Base-by-base conservation (phyloP, 2,329 filamentous ascomycete genomes). In the Fusarium devonianum region DNA sequence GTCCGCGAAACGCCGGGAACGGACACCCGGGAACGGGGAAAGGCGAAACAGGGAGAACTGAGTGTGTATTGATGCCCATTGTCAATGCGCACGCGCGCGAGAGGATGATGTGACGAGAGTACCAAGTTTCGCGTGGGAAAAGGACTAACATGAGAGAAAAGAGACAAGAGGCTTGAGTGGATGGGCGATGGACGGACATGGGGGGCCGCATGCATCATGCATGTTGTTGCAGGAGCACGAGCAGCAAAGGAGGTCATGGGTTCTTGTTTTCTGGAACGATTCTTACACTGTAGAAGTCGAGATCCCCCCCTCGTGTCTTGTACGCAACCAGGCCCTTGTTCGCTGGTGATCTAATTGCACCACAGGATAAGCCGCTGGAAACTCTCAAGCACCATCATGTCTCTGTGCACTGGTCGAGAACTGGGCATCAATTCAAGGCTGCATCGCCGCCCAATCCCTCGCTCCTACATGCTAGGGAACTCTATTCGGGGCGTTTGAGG, bases 351-450 rank as follows among this genome's bases (percentile, higher is more conserved):
- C n/a, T n/a, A n/a, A n/a, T n/a, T 14, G 37, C 28, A 29, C 37
- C n/a, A 19, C 25, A 40, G n/a, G 5, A 28, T 10, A 19, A 7
- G 16, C 25, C 25, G 37, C 32, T 45, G 18, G 13, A 40, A 12
- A 52, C 30, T 12, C 16, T 14, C 6, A 29, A 29, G n/a, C n/a
- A 16, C n/a, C 7, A 8, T 8, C 14, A 9, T 3, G n/a, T 14
- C 7, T 30, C 28, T 14, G 16, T 16, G 7, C 32, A 38, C 12
- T 39, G 44, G 59, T 58, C 55, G 55, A 48, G 55, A 58, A 56
- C 54, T 59, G 55, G 55, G 55, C 55, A 59, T 46, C 30, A 48
- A 59, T 23, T 59, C 45, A 21, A 35, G 29, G 40, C 39, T 25
- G 32, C 19, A 37, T 36, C 21, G 34, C 18, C 29, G 23, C 41